Evolutionary conservation across 2,329 filamentous ascomycete genomes (phyloP).

Genomic region (Penicillium sp.): DNA sequence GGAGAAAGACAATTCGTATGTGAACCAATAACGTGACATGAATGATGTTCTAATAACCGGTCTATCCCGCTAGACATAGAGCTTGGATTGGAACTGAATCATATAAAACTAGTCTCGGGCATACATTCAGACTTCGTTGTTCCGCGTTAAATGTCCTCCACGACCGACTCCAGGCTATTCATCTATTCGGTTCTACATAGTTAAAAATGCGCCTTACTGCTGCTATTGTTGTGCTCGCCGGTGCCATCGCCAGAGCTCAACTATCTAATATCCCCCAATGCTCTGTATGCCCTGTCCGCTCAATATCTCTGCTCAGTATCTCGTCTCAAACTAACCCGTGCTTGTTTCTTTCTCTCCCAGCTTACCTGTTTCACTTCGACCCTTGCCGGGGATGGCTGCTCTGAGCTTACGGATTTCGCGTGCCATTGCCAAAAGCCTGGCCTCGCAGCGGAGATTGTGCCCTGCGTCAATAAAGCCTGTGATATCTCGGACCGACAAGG

Average conservation of each 20-base stretch:
- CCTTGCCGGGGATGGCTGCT: neutral
- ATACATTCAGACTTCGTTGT: neutral
- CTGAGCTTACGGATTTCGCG: slow-evolving; percentile 2
- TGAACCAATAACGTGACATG: neutral
- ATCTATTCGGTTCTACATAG: neutral
- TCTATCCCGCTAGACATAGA: neutral
- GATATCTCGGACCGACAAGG: slow-evolving; percentile 1
- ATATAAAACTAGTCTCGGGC: slow-evolving; percentile 1
- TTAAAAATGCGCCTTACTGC: neutral
- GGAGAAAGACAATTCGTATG: neutral
- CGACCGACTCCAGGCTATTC: neutral
- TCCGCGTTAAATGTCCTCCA: neutral
- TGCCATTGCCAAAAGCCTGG: slow-evolving; percentile 5
- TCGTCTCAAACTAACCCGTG: neutral
- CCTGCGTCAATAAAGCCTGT: slow-evolving; percentile 2
- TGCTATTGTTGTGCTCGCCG: neutral
- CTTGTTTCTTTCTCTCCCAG: neutral
- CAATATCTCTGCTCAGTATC: neutral
- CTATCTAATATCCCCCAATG: slow-evolving; percentile 4
- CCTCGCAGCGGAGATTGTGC: slow-evolving; percentile 2
- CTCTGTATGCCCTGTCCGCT: neutral
- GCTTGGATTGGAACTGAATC: neutral
- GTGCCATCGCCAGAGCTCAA: neutral
- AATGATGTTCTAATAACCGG: neutral
- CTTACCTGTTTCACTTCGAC: slow-evolving; percentile 1